Conservation (phyloP, 768 basidiomycete genomes). For the Lentinus brumalis region DNA sequence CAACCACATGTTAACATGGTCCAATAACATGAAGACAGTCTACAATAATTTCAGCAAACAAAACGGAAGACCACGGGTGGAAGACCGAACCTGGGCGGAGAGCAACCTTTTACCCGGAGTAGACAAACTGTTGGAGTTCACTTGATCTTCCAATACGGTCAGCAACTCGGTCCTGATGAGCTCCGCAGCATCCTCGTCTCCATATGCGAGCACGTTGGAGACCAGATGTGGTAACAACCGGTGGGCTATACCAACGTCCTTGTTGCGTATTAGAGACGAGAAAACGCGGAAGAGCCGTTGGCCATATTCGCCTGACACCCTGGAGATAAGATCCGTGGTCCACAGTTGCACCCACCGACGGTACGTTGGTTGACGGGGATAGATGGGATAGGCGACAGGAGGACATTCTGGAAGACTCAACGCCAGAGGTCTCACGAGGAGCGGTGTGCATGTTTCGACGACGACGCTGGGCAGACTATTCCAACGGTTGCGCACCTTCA, state of each 20-base stretch:
- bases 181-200: slow-evolving; percentile 58
- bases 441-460: slow-evolving; percentile 81
- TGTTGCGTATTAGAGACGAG: slow-evolving; percentile 74
- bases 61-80: not conserved
- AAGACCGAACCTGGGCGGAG: slow-evolving; percentile 79
- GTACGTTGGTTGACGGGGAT: slow-evolving; percentile 75
- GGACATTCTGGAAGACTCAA: slow-evolving; percentile 22
- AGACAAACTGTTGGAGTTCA: slow-evolving; percentile 57
- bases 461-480: slow-evolving; percentile 77
- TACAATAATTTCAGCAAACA: slow-evolving; percentile 32
- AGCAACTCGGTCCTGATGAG: slow-evolving; percentile 77
- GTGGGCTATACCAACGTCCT: slow-evolving; percentile 93
- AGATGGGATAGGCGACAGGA: slow-evolving; percentile 61
- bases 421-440: slow-evolving; percentile 71
- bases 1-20: slow-evolving; percentile 92
- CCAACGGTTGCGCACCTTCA: slow-evolving; percentile 80
- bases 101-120: slow-evolving; percentile 80
- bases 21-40: slow-evolving; percentile 93
- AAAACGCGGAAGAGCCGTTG: slow-evolving; percentile 77
- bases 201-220: slow-evolving; percentile 80
- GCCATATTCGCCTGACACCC: slow-evolving; percentile 58
- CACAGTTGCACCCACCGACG: slow-evolving; percentile 95
- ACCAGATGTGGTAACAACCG: slow-evolving; percentile 91
- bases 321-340: slow-evolving; percentile 78
- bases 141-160: slow-evolving; percentile 85